Percentiles rank a stretch among this genome's conserved stretches.
Evolutionary conservation across 2,329 filamentous ascomycete genomes (phyloP).

Genomic region (Aureobasidium sp.): DNA sequence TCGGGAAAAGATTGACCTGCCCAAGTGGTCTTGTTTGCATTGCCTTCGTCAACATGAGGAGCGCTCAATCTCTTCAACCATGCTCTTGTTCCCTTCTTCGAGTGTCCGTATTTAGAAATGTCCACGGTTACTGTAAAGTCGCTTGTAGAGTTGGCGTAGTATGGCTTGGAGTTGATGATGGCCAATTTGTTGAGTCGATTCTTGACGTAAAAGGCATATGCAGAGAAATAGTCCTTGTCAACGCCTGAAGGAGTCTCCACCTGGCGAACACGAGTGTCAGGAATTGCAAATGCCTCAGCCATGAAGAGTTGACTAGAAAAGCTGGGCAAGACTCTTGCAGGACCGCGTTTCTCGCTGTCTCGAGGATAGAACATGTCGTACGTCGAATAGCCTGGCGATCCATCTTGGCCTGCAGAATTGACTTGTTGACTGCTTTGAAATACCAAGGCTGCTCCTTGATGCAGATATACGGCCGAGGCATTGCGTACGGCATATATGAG

Average conservation of each 20-base stretch:
- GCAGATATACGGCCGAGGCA: conserved; percentile 30
- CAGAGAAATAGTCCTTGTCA: conserved; percentile 21
- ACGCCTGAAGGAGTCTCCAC: conserved; percentile 19
- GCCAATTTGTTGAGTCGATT: conserved; percentile 22
- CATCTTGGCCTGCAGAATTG: conserved; percentile 23
- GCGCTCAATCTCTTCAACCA: conserved; percentile 24
- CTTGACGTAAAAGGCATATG: conserved; percentile 22
- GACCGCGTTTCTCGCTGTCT: conserved; percentile 20
- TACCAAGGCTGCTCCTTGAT: conserved; percentile 26
- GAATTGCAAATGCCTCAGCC: conserved; percentile 23
- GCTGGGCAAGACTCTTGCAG: conserved; percentile 22
- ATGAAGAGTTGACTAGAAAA: conserved; percentile 23
- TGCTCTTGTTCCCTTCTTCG: neutral
- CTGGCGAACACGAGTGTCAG: conserved; percentile 19
- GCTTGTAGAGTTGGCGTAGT: conserved; percentile 23
- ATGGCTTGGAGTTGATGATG: conserved; percentile 23
- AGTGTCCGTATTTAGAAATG: conserved; percentile 8
- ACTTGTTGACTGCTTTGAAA: conserved; percentile 24
- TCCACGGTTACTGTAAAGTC: conserved; percentile 20
- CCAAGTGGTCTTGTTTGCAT: conserved; percentile 22
- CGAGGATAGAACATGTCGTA: conserved; percentile 24
- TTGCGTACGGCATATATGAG: conserved; percentile 34
- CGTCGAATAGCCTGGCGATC: conserved; percentile 23
- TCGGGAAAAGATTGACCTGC: conserved; percentile 23
- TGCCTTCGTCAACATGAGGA: conserved; percentile 21